Conservation (phyloP, 2,329 filamentous ascomycete genomes). For the Zopfia rhizophila region DNA sequence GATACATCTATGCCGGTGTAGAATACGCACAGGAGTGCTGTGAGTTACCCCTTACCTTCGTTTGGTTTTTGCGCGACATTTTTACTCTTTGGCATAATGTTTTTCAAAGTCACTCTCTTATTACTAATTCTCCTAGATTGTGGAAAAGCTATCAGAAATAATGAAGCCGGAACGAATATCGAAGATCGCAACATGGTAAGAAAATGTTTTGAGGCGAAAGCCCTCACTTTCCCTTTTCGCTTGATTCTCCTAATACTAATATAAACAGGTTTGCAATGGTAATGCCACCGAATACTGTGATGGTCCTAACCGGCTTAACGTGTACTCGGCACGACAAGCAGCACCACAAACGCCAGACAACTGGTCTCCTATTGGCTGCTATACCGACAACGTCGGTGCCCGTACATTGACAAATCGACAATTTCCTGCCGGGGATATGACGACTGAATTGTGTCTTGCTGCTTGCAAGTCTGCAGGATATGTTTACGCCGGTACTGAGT, state of each 20-base stretch:
- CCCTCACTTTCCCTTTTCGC: neutral
- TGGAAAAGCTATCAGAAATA: slow-evolving; percentile 22
- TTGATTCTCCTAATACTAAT: slow-evolving; percentile 1
- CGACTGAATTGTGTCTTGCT: slow-evolving; percentile 20
- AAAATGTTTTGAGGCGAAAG: slow-evolving; percentile 8
- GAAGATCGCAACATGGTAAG: slow-evolving; percentile 52
- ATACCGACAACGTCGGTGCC: slow-evolving; percentile 14
- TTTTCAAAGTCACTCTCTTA: slow-evolving; percentile 4
- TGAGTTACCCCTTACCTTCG: slow-evolving; percentile 16
- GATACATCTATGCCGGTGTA: slow-evolving; percentile 30
- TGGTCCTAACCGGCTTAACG: slow-evolving; percentile 13
- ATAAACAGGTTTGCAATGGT: slow-evolving; percentile 30
- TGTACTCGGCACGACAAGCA: slow-evolving; percentile 10
- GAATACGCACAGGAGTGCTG: slow-evolving; percentile 34
- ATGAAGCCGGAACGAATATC: slow-evolving; percentile 22
- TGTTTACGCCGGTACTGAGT: slow-evolving; percentile 19
- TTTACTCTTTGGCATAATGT: slow-evolving; percentile 7
- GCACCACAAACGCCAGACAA: neutral
- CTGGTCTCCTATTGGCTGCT: slow-evolving; percentile 20
- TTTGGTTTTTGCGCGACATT: slow-evolving; percentile 11
- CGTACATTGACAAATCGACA: slow-evolving; percentile 17
- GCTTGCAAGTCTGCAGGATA: slow-evolving; percentile 21
- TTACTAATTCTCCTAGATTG: slow-evolving; percentile 27
- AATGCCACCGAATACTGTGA: slow-evolving; percentile 34
- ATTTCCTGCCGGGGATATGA: slow-evolving; percentile 20